Evolutionary conservation across 495 filamentous ascomycete genomes (phyloP).

Genomic region (Penicillium malachiteum): DNA sequence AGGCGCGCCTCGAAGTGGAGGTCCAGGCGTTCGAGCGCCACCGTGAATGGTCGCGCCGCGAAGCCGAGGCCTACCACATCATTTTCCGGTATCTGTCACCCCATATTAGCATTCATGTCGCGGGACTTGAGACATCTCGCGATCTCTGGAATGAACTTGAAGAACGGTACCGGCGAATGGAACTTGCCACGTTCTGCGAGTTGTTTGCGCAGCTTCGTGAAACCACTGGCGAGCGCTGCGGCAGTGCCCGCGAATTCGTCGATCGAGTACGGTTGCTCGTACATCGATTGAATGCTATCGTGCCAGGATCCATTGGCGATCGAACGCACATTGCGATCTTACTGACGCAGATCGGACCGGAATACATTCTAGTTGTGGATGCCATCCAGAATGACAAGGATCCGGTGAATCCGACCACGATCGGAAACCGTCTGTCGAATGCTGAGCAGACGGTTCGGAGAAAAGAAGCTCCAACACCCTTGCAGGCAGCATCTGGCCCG

Average conservation of each 20-base stretch:
- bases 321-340: slow-evolving; percentile 6
- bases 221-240: slow-evolving; percentile 9
- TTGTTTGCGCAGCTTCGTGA: slow-evolving; percentile 14
- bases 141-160: slow-evolving; percentile 12
- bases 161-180: slow-evolving; percentile 1
- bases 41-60: slow-evolving; percentile 6
- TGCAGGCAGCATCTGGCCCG: slow-evolving; percentile 2
- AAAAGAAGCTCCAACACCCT: slow-evolving; percentile 4
- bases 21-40: slow-evolving; percentile 8
- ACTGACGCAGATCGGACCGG: slow-evolving; percentile 12
- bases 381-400: slow-evolving; percentile 11
- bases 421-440: slow-evolving; percentile 5
- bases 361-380: slow-evolving; percentile 11
- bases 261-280: slow-evolving; percentile 14
- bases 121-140: slow-evolving; percentile 9
- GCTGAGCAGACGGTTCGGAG: slow-evolving; percentile 2
- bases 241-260: slow-evolving; percentile 11
- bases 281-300: slow-evolving; percentile 13
- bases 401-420: slow-evolving; percentile 1
- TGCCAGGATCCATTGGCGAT: slow-evolving; percentile 4
- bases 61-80: slow-evolving; percentile 8
- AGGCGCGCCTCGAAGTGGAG: slow-evolving; percentile 12
- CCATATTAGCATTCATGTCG: slow-evolving; percentile 9
- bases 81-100: slow-evolving; percentile 7
- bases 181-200: slow-evolving; percentile 5